These are phyloP conservation scores for Falciphora oryzae DNA, from an alignment of 2,329 filamentous ascomycete species.

Conservation along the genomic window DNA sequence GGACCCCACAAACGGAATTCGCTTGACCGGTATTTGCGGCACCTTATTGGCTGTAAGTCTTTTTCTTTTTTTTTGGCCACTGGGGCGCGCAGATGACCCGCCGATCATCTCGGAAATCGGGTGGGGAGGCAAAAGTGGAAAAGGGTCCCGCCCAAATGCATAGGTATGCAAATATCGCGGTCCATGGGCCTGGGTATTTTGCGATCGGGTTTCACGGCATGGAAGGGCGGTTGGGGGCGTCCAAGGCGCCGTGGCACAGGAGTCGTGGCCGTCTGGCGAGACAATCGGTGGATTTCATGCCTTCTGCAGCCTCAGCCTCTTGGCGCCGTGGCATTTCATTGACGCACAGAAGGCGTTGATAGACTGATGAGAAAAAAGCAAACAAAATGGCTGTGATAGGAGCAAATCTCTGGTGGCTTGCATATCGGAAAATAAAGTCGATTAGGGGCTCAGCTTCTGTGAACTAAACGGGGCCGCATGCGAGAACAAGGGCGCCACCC, in stretches of 20 bases:
- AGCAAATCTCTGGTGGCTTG: background rate
- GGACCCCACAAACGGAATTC: background rate
- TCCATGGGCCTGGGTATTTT: too few species aligned
- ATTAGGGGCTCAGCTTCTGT: background rate
- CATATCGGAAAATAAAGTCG: background rate
- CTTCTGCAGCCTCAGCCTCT: background rate
- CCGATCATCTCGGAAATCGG: background rate
- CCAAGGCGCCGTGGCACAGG: background rate
- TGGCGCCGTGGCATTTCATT: background rate
- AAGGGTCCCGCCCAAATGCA: background rate
- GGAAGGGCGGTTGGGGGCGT: background rate
- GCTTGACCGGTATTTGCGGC: background rate
- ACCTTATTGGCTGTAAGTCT: background rate
- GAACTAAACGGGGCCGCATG: background rate
- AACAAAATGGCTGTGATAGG: too few species aligned
- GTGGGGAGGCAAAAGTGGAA: background rate
- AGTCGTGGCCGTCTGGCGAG: too few species aligned
- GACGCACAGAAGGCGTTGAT: background rate
- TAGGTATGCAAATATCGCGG: background rate
- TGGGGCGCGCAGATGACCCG: background rate
- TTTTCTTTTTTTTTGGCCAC: background rate
- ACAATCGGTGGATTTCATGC: too few species aligned
- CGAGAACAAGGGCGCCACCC: too few species aligned
- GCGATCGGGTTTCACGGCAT: background rate
- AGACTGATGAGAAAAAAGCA: background rate